A percentile compares a stretch with the other conserved stretches of the same genome.
Conservation (phyloP, 2,329 filamentous ascomycete species). For the Lecanicillium sp. region DNA sequence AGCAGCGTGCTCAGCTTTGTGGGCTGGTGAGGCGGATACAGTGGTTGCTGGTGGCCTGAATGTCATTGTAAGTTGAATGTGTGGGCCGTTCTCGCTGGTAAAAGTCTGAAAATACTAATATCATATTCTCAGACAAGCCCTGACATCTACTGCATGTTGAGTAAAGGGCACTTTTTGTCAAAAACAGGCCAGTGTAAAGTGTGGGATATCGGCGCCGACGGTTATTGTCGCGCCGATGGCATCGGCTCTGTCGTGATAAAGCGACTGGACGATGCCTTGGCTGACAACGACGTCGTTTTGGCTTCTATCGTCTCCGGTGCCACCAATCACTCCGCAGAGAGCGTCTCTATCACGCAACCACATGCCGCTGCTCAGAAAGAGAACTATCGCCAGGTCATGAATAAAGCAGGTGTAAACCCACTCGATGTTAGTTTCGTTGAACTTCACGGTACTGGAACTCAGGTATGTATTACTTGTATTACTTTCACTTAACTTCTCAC, state of each 20-base stretch:
- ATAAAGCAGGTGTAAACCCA: slow-evolving; percentile 66
- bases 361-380: slow-evolving; percentile 68
- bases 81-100: too few relatives aligned
- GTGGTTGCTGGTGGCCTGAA: slow-evolving; percentile 60
- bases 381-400: slow-evolving; percentile 61
- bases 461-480: slow-evolving; percentile 36
- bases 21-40: slow-evolving; percentile 65
- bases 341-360: slow-evolving; percentile 76
- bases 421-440: slow-evolving; percentile 76
- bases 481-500: too few relatives aligned
- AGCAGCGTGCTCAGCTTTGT: slow-evolving; percentile 42
- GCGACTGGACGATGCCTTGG: slow-evolving; percentile 67
- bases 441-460: slow-evolving; percentile 84
- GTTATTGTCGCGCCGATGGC: slow-evolving; percentile 73
- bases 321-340: slow-evolving; percentile 76
- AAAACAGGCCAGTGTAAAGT: slow-evolving; percentile 46
- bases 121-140: slow-evolving; percentile 67
- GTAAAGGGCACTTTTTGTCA: slow-evolving; percentile 68
- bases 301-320: slow-evolving; percentile 66
- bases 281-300: slow-evolving; percentile 69
- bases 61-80: too few relatives aligned
- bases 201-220: slow-evolving; percentile 72
- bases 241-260: slow-evolving; percentile 71
- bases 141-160: slow-evolving; percentile 68
- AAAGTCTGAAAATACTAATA: too few relatives aligned